Evolutionary conservation across 2,329 filamentous ascomycete species (phyloP).

Genomic region (Alternaria dauci): DNA sequence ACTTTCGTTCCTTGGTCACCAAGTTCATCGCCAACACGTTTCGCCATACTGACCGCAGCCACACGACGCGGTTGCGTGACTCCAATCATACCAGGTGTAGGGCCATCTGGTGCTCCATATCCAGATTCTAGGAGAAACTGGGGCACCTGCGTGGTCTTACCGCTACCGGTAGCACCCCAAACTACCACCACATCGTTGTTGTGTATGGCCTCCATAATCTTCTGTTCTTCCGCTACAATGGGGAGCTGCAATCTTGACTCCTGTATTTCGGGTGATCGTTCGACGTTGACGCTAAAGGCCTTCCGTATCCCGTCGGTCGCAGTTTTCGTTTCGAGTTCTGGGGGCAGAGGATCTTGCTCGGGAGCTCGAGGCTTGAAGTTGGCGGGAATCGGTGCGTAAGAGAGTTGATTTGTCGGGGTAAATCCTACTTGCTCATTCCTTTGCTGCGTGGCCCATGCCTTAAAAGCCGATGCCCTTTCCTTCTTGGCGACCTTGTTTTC

Average conservation of each 20-base stretch:
- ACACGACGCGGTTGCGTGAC: conserved; percentile 95
- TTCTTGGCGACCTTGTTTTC: conserved; percentile 52
- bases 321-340: conserved; percentile 68
- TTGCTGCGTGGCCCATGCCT: conserved; percentile 88
- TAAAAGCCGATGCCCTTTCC: conserved; percentile 75
- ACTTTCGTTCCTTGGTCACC: conserved; percentile 79
- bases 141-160: conserved; percentile 96
- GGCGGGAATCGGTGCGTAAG: conserved; percentile 60
- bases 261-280: conserved; percentile 77
- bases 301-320: conserved; percentile 69
- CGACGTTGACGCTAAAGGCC: conserved; percentile 76
- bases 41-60: conserved; percentile 95
- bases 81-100: conserved; percentile 90
- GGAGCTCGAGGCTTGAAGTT: conserved; percentile 72
- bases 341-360: conserved; percentile 75
- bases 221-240: conserved; percentile 93
- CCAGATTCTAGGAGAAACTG: conserved; percentile 96
- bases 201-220: conserved; percentile 96
- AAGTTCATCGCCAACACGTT: conserved; percentile 86
- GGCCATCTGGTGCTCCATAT: conserved; percentile 79
- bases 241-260: conserved; percentile 80
- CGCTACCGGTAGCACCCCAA: conserved; percentile 93
- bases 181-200: conserved; percentile 90
- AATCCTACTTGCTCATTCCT: conserved; percentile 84
- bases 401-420: conserved; percentile 56